Base-by-base conservation (phyloP, 176 grass and related monocot species). In the Hsuehochloa calcarea region DNA sequence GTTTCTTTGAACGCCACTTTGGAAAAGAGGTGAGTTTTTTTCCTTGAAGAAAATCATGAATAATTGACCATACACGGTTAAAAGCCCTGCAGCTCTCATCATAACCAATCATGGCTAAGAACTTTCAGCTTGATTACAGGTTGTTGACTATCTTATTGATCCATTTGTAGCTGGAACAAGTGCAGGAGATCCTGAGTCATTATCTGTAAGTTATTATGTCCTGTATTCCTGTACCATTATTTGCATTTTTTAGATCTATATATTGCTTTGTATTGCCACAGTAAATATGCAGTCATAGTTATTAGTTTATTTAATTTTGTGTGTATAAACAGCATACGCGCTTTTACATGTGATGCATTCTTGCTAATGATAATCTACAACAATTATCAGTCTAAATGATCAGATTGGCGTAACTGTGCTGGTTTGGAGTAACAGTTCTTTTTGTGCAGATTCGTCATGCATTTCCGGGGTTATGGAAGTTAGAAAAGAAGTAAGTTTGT, bases 151-250 rank as follows among this genome's bases (percentile, higher is more conserved):
- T 80, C 88, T 93, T 74, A 84, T 98, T 78, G 96, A 98, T 82
- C 93, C 96, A 73, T 95, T 98, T 94, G 96, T 98, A 83, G 93
- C 96, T 83, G 93, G 96, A 83, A 95, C 91, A 61, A 98, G 91
- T 88, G 96, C 49, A 72, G 96, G 93, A 88, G 96, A 98, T 87
- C 93, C 96, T 0, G 93, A 95, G 40, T 95, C 91, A 86, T 78
- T 95, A 85, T 98, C 93, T 87, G 96, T 98, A 58, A 89, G 96
- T 85, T 86, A 43, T 31, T 59, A 31, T 75, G 72, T 15, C 77
- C 26, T 74, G 51, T 8, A 55, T 6, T 55, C 19, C 51, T 55
- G 65, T 89, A 61, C 31, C 25, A 38, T 76, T 77, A 35, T 72
- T 69, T 84, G 10, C 38, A 10, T 31, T 84, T 10, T 63, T 78